Base-by-base conservation (phyloP, 345 rosid species). In the Boechera stricta region DNA sequence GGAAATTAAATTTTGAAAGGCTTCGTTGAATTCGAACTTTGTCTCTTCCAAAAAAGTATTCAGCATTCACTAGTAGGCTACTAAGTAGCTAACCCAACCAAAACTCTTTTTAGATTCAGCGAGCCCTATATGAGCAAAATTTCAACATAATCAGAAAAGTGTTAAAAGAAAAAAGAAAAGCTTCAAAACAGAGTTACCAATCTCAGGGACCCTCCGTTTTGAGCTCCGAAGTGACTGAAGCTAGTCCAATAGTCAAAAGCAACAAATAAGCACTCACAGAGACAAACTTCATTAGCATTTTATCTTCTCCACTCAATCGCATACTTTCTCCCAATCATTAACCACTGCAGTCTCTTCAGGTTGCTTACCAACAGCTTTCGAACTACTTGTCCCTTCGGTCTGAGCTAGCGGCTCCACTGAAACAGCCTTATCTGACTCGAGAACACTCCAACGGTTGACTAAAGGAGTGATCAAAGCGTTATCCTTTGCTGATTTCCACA, bases 261-360 rank as follows among this genome's bases (percentile, higher is more conserved):
- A 10, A 11, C 3, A 51, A 51, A 16, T 51, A 12, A 12, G 38
- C 11, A 41, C 48, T 68, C 62, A 28, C 2, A 8, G 38, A 39
- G 73, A 68, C 13, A 12, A 54, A 4, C 13, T 26, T 54, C 52
- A 54, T 4, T 53, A 36, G 51, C 29, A n/a, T 24, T 39, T 67
- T 24, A 6, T 33, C 71, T 51, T 36, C 15, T 26, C 67, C 45
- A 61, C 77, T 81, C 78, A 84, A 10, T 89, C 91, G 69, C 75
- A 92, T 71, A 85, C 93, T 74, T 90, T 81, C 78, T 90, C 96
- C 97, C 97, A 90, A 67, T 90, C 91, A 64, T 92, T 92, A 21
- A 70, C 88, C 38, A 87, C 92, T 35, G 86, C 88, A 0, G 69
- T 55, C 70, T 31, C 53, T 69, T 82, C 86, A 11, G 69, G 65